Base-by-base conservation (phyloP, 306 rosid species). In the Prunus davidiana region DNA sequence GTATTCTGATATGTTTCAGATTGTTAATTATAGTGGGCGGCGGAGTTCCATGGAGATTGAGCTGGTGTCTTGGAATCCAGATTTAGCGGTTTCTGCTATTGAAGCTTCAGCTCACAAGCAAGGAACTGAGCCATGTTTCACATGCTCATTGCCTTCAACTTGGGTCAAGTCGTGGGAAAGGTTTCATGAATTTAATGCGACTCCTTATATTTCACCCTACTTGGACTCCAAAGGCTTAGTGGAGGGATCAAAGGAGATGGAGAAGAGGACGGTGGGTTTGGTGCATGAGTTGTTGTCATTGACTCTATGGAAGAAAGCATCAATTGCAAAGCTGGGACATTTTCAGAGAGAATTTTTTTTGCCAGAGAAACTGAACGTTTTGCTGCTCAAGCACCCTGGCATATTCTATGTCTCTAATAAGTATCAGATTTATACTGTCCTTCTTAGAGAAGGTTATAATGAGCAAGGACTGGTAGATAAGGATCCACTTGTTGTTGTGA, bases 111-210 rank as follows among this genome's bases (percentile, higher is more conserved):
- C 93, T 45, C 38, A 0, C 55, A 73, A 70, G 71, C 79, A 61
- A 9, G 97, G 92, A 0, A 63, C 51, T 1, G 73, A 75, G 57
- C 93, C 95, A n/a, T 74, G 81, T 56, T 91, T 91, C 69, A 79
- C 82, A 1, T 87, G 91, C 68, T 88, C 82, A 5, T 70, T 93
- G 78, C 97, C 97, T 69, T 82, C 91, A 12, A 86, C 86, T 78
- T 88, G 97, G 98, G 84, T 84, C 73, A 90, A 89, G 82, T 91
- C 96, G 16, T 85, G 89, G 94, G 97, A 88, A 67, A 88, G 83
- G 52, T 91, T 88, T 55, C 73, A 63, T 34, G 86, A 91, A 54
- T 93, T 93, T 16, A 87, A 88, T 50, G 76, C 79, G 20, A 73
- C 84, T 68, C 94, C 90, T 3, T 93, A 93, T 74, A 22, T 93